phyloP scores from a whole-genome alignment of 192 early-diverging fungal genomes.

The Mortierella alpina region DNA sequence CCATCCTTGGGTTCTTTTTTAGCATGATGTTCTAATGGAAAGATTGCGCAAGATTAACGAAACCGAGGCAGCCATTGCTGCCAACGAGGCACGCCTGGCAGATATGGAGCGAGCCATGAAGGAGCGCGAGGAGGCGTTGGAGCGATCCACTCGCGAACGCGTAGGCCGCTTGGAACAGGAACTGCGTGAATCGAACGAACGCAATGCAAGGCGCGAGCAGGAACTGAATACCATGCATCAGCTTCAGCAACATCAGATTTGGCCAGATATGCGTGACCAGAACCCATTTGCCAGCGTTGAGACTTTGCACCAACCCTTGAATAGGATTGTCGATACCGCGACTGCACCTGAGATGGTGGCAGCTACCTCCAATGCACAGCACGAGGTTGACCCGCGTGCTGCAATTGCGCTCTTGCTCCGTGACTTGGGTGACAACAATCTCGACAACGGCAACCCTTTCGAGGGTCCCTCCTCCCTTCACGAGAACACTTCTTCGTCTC shows the following conservation, averaged over 20 bases:
- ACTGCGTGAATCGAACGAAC: slow-evolving; percentile 16
- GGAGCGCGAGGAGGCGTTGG: slow-evolving; percentile 29
- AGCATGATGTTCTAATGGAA: slow-evolving; percentile 15
- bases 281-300: slow-evolving; percentile 39
- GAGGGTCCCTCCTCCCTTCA: slow-evolving; percentile 23
- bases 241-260: slow-evolving; percentile 7
- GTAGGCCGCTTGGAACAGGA: slow-evolving; percentile 26
- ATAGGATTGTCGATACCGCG: background rate
- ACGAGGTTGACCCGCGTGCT: slow-evolving; percentile 8
- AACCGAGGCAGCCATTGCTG: slow-evolving; percentile 19
- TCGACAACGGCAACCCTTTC: slow-evolving; percentile 40
- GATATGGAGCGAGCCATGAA: slow-evolving; percentile 27
- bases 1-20: background rate
- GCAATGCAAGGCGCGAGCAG: slow-evolving; percentile 7
- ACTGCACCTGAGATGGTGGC: background rate
- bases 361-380: background rate
- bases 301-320: slow-evolving; percentile 13
- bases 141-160: slow-evolving; percentile 9
- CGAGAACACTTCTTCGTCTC: slow-evolving; percentile 12
- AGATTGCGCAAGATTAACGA: slow-evolving; percentile 24
- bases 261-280: background rate
- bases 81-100: slow-evolving; percentile 23
- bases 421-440: slow-evolving; percentile 39
- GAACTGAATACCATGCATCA: slow-evolving; percentile 2
- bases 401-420: slow-evolving; percentile 42